Evolutionary conservation across 108 stramenopile species (phyloP), one percentile per base, ranked within the genome.

Genomic region (Mayamaea pseudoterrestris): DNA sequence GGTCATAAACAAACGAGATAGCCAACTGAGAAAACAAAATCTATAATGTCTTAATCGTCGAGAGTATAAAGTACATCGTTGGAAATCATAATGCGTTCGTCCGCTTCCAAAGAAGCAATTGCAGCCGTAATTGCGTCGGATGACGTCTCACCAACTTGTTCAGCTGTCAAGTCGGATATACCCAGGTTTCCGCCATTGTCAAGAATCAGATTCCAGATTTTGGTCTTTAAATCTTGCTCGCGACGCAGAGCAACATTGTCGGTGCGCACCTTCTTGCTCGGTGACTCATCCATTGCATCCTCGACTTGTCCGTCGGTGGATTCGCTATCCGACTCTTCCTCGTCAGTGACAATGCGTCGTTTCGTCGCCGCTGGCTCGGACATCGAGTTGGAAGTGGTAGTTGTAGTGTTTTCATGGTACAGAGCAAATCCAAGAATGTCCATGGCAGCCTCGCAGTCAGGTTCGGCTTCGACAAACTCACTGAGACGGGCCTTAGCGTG

Each of bases 401-500:
- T 53, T 47, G 57, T 48, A 30, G 54, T 61, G 50, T 80, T 70
- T 39, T 91, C 84, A 49, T 92, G 84, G 45, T 93, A 93, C 27
- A 93, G 71, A 3, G 85, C 83, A 71, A 85, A 93, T 45, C 85
- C 70, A 6, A 88, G 61, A 45, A 93, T 78, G 56, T 85, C 85
- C 83, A 88, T 82, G 29, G 85, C 90, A 17, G 65, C 63, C 22
- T 66, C 58, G 21, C 78, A 79, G 58, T 87, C 90, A 2, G 80
- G 76, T 41, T 74, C 63, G 2, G 78, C 73, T 64, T 85, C 85
- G 0, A 85, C 76, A 3, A 63, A 65, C 30, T 54, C 34, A 50
- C 74, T 80, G 16, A 88, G 55, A 13, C 83, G 70, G 13, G 78
- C 79, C 69, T 99, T 98, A 13, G 98, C 96, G 53, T 97, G 95